These are phyloP conservation scores for Recurvomyces mirabilis DNA, from an alignment of 495 filamentous ascomycete genomes.

Conservation along the genomic window DNA sequence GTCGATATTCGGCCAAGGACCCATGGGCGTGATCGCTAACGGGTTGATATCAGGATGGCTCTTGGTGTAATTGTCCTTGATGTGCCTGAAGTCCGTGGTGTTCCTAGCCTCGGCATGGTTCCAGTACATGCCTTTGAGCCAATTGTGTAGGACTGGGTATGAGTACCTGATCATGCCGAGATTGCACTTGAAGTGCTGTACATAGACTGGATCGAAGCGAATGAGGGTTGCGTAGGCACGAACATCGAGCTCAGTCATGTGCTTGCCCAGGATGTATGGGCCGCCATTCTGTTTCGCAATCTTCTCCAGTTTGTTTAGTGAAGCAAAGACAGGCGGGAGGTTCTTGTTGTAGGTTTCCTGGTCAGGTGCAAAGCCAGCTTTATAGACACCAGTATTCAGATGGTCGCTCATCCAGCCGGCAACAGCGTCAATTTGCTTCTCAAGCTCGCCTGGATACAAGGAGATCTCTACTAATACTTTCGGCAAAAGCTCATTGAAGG, in stretches of 20 bases:
- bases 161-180: slow-evolving; percentile 41
- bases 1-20: slow-evolving; percentile 31
- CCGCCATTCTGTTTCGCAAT: slow-evolving; percentile 34
- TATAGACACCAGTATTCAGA: slow-evolving; percentile 45
- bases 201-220: slow-evolving; percentile 36
- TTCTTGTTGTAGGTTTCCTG: slow-evolving; percentile 40
- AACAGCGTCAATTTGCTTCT: slow-evolving; percentile 35
- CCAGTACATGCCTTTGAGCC: slow-evolving; percentile 44
- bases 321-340: slow-evolving; percentile 37
- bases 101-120: slow-evolving; percentile 32
- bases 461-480: slow-evolving; percentile 24
- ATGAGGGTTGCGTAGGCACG: slow-evolving; percentile 40
- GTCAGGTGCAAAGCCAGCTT: slow-evolving; percentile 40
- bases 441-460: slow-evolving; percentile 38
- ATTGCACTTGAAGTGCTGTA: slow-evolving; percentile 50
- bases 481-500: slow-evolving; percentile 37
- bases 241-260: slow-evolving; percentile 43
- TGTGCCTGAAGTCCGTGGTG: slow-evolving; percentile 36
- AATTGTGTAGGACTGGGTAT: slow-evolving; percentile 42
- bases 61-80: slow-evolving; percentile 52
- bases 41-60: slow-evolving; percentile 35
- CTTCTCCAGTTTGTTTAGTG: slow-evolving; percentile 43
- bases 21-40: slow-evolving; percentile 30
- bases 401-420: slow-evolving; percentile 37
- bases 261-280: slow-evolving; percentile 37